These are phyloP conservation scores for Malus hybrid DNA, from an alignment of 331 rosid species.

Conservation along the genomic window DNA sequence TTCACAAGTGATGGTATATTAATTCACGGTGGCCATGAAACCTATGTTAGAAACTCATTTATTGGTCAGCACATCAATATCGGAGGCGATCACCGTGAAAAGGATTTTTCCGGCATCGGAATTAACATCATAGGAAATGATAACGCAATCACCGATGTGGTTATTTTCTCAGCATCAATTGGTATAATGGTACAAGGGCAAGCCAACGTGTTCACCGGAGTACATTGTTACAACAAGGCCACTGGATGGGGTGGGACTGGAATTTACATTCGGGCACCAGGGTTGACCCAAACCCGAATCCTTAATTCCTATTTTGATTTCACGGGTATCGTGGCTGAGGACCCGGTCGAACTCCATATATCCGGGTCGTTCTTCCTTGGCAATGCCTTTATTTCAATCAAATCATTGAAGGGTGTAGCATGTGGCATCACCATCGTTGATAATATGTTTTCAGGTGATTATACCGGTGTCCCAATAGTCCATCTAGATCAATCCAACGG, in stretches of 20 bases:
- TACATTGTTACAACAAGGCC: constrained; percentile 43
- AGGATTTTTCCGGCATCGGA: constrained; percentile 30
- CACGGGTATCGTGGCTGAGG: constrained; percentile 37
- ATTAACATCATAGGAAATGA: constrained; percentile 33
- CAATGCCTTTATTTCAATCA: constrained; percentile 23
- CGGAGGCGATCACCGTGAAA: constrained; percentile 29
- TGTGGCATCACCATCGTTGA: constrained; percentile 26
- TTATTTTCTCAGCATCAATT: constrained; percentile 29
- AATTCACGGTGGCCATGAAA: constrained; percentile 33
- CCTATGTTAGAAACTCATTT: constrained; percentile 30
- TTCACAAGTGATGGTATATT: constrained; percentile 27
- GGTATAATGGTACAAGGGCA: constrained; percentile 36
- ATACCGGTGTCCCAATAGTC: constrained; percentile 27
- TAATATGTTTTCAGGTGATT: constrained; percentile 38
- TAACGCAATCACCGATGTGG: constrained; percentile 26
- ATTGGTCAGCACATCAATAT: constrained; percentile 32
- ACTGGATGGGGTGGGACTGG: constrained; percentile 31
- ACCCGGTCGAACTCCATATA: constrained; percentile 35
- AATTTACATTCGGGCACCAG: constrained; percentile 27
- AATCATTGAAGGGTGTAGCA: constrained; percentile 26
- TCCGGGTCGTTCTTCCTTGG: constrained; percentile 35
- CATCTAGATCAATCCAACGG: constrained; percentile 24
- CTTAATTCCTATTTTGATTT: constrained; percentile 30
- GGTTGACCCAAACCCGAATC: constrained; percentile 37
- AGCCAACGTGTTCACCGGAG: constrained; percentile 33